A percentile compares a stretch with the other conserved stretches of the same genome.
Evolutionary conservation across 1,284 basidiomycete species (phyloP).

Genomic region (Cutaneotrichosporon mucoides): DNA sequence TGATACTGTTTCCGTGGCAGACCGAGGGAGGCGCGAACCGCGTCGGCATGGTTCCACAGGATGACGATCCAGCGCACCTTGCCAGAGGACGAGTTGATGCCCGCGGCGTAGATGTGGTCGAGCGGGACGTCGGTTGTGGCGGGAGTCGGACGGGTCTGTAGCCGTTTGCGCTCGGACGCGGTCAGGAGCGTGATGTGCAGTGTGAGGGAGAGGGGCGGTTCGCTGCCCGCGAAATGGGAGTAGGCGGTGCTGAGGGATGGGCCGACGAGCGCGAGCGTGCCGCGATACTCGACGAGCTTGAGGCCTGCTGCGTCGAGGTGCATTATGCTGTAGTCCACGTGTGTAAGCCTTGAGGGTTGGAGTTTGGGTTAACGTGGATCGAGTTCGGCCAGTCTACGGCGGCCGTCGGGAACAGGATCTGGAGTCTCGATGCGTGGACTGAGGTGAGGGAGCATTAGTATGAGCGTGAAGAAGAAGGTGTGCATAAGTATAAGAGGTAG

Average conservation of each 20-base stretch:
- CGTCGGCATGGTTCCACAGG: constrained; percentile 58
- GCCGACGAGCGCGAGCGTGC: constrained; percentile 14
- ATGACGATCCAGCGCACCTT: constrained; percentile 54
- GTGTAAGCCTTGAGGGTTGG: too few relatives aligned
- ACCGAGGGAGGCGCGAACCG: constrained; percentile 53
- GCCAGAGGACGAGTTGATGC: constrained; percentile 9
- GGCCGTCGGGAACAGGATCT: too few relatives aligned
- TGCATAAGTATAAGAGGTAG: too few relatives aligned
- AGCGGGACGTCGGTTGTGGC: not conserved
- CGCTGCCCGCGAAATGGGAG: not conserved
- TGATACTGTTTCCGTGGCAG: constrained; percentile 58
- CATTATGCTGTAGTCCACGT: not conserved
- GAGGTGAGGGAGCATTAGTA: too few relatives aligned
- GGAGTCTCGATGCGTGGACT: too few relatives aligned
- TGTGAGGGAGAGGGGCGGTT: not conserved
- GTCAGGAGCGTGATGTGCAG: constrained; percentile 1
- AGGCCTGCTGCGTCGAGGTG: constrained; percentile 1
- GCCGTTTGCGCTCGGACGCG: not conserved
- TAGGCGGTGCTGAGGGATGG: not conserved
- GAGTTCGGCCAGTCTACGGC: too few relatives aligned
- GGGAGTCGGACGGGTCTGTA: not conserved
- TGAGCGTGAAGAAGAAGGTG: too few relatives aligned
- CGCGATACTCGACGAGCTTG: constrained; percentile 6
- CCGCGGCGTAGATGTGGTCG: constrained; percentile 8
- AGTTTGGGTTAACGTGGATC: too few relatives aligned